Evolutionary conservation across 164 flowering plant species (phyloP).

Genomic region (Kalanchoe fedtschenkoi): DNA sequence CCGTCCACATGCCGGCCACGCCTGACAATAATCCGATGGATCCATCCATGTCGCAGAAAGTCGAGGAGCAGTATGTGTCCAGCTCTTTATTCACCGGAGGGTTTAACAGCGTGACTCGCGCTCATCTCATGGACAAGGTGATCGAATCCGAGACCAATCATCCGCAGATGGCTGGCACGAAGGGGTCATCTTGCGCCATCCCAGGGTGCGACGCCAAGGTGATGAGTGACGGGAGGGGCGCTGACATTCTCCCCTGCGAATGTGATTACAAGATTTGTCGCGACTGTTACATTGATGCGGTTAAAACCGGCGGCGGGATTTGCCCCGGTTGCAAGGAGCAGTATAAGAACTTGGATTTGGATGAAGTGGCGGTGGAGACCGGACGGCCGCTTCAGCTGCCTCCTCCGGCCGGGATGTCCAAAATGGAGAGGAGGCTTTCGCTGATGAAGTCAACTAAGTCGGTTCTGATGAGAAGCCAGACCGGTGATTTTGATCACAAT

Average conservation of each 20-base stretch:
- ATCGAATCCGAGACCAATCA: conserved; percentile 46
- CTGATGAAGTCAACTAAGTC: conserved; percentile 64
- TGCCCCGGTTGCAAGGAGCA: conserved; percentile 69
- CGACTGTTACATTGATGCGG: conserved; percentile 56
- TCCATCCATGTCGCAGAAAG: conserved; percentile 41
- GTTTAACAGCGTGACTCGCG: conserved; percentile 42
- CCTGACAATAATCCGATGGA: conserved; percentile 63
- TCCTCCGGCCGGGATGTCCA: conserved; percentile 33
- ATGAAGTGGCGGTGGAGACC: conserved; percentile 23
- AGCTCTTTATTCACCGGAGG: conserved; percentile 62
- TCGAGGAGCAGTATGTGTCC: conserved; percentile 62
- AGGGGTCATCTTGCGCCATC: conserved; percentile 50
- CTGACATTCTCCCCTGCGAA: conserved; percentile 57
- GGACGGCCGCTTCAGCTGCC: conserved; percentile 33
- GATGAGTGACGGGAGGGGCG: conserved; percentile 55
- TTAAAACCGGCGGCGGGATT: conserved; percentile 36
- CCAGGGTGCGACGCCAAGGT: conserved; percentile 59
- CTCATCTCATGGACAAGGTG: conserved; percentile 66
- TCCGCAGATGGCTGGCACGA: conserved; percentile 67
- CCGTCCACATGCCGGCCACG: conserved; percentile 53
- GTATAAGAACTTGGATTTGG: conserved; percentile 42
- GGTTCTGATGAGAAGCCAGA: conserved; percentile 55
- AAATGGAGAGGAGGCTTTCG: conserved; percentile 48
- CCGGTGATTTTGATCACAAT: conserved; percentile 73
- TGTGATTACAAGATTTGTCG: conserved; percentile 62